Percentiles rank a stretch among this genome's conserved stretches.
phyloP scores from a whole-genome alignment of 805 yeast genomes.

The Pichia occidentalis region DNA sequence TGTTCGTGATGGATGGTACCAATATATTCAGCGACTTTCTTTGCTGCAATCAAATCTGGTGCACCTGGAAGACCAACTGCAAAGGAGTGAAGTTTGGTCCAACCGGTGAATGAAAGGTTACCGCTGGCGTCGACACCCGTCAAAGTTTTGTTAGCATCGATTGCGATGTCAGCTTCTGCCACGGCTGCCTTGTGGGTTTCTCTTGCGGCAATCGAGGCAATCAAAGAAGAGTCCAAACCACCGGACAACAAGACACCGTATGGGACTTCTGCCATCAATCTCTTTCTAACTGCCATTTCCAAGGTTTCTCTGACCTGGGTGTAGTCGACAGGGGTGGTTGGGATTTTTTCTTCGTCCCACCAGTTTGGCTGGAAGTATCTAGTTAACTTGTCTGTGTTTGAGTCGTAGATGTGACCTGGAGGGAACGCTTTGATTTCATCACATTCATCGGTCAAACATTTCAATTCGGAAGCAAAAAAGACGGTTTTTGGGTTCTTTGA shows the following conservation, averaged over 20 bases:
- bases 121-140: slow-evolving; percentile 93
- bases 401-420: slow-evolving; percentile 96
- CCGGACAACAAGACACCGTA: slow-evolving; percentile 97
- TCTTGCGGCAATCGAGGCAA: slow-evolving; percentile 95
- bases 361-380: slow-evolving; percentile 90
- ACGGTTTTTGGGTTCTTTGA: slow-evolving; percentile 64
- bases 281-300: slow-evolving; percentile 95
- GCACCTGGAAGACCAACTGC: slow-evolving; percentile 97
- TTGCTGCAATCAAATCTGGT: slow-evolving; percentile 95
- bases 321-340: slow-evolving; percentile 71
- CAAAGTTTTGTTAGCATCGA: slow-evolving; percentile 57
- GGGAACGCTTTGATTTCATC: slow-evolving; percentile 92
- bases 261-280: slow-evolving; percentile 99
- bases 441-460: slow-evolving; percentile 91
- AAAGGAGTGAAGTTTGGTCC: slow-evolving; percentile 84
- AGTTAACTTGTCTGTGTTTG: slow-evolving; percentile 75
- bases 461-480: slow-evolving; percentile 90
- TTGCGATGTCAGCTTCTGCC: slow-evolving; percentile 34
- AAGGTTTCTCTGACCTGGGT: slow-evolving; percentile 66
- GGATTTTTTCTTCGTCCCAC: slow-evolving; percentile 81
- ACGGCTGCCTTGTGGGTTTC: slow-evolving; percentile 79
- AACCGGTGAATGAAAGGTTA: slow-evolving; percentile 67
- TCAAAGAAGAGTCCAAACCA: slow-evolving; percentile 93
- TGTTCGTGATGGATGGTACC: slow-evolving; percentile 98
- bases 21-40: slow-evolving; percentile 91